Conservation (phyloP, 2,329 filamentous ascomycete genomes). For the Trichoderma arundinaceum region DNA sequence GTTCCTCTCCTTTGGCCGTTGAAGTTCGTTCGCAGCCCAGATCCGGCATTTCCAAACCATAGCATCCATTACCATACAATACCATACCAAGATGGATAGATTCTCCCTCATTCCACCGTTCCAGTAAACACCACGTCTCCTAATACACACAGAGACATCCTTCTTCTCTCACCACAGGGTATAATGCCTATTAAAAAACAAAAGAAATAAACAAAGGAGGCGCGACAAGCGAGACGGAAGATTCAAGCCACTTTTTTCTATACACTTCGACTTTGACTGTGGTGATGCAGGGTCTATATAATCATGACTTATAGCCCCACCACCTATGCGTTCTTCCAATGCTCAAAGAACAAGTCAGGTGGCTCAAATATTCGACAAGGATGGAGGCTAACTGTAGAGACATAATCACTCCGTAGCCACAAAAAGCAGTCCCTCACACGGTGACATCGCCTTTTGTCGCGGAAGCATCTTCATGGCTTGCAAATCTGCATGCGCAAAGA, state of each 20-base stretch:
- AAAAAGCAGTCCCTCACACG: neutral
- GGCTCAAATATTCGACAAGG: neutral
- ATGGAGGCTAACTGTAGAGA: neutral
- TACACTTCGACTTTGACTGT: constrained; percentile 1
- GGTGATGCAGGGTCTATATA: neutral
- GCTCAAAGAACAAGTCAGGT: neutral
- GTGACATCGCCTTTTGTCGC: neutral
- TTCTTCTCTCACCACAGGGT: constrained; percentile 30
- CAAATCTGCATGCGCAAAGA: neutral
- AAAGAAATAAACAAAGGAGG: constrained; percentile 20
- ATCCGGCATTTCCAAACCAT: neutral
- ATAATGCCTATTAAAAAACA: constrained; percentile 32
- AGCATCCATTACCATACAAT: constrained; percentile 20
- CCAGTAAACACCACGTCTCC: neutral
- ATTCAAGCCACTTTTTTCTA: neutral
- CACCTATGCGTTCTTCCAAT: neutral
- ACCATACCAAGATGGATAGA: neutral
- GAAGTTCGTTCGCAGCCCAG: constrained; percentile 7
- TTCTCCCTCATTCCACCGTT: neutral
- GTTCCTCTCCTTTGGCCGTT: neutral
- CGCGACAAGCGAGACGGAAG: neutral
- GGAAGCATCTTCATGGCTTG: neutral
- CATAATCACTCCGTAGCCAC: too few relatives aligned
- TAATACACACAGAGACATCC: neutral
- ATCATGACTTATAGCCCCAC: neutral